These are phyloP conservation scores for Arachis stenosperma DNA, from an alignment of 306 rosid species.

Conservation along the genomic window DNA sequence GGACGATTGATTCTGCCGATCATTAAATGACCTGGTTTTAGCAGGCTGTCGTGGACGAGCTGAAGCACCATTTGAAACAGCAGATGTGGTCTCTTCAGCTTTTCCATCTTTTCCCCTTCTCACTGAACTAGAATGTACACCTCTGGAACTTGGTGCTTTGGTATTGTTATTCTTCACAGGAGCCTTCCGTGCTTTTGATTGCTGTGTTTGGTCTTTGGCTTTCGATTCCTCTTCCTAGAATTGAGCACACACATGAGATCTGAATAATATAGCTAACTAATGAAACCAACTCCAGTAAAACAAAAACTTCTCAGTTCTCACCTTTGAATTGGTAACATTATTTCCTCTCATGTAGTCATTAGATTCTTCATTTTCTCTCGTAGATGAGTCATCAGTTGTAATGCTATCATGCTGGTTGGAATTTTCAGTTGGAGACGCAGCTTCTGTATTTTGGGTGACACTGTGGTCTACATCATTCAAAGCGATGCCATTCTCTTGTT, in stretches of 20 bases:
- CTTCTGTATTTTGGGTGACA: conserved; percentile 35
- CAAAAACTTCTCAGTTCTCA: conserved; percentile 46
- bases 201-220: conserved; percentile 41
- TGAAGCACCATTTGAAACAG: conserved; percentile 65
- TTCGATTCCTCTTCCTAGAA: conserved; percentile 60
- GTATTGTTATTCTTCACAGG: conserved; percentile 62
- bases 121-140: conserved; percentile 43
- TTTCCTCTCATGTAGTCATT: conserved; percentile 41
- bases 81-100: conserved; percentile 51
- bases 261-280: conserved; percentile 12
- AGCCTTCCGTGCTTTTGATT: conserved; percentile 62
- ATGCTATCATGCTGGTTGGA: conserved; percentile 45
- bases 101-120: conserved; percentile 69
- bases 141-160: conserved; percentile 49
- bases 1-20: conserved; percentile 55
- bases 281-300: conserved; percentile 26
- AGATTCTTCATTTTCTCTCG: conserved; percentile 52
- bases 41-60: conserved; percentile 50
- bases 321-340: conserved; percentile 56
- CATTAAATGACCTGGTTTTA: conserved; percentile 61
- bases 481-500: conserved; percentile 43
- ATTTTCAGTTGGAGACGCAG: conserved; percentile 45
- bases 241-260: conserved; percentile 33
- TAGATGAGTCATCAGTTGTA: conserved; percentile 44
- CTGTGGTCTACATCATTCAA: conserved; percentile 44